Evolutionary conservation across 148 eudicot species (phyloP), one percentile per base, ranked within the genome.

Genomic region (Chenopodium berlandieri): DNA sequence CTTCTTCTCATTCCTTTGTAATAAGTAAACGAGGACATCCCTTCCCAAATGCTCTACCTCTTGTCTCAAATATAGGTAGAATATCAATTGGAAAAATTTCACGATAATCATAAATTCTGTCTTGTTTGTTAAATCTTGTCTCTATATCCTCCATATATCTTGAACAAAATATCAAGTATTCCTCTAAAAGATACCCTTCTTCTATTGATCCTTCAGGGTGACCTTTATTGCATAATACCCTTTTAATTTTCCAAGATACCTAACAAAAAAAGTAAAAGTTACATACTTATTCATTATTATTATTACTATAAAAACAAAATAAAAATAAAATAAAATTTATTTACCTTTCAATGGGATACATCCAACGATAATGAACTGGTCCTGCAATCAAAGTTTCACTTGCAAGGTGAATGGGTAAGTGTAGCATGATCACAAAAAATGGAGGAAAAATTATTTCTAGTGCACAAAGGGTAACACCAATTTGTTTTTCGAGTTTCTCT

Each of bases 281-380:
- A 25, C 23, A 37, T 8, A 40, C 20, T 17, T 71, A 4, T 56
- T 56, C 30, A 27, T 27, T 3, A 34, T 19, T 56, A 56, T 56
- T 56, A 56, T 56, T 19, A 56, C 62, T 14, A 56, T 14, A 13
- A 9, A 56, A 27, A 27, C 30, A 27, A 27, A 27, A 27, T 27
- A 27, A 27, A 56, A 56, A 31, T 31, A 31, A 56, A 56, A 56
- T 2, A 0, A 13, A 56, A 22, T 20, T 1, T 44, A 4, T 7
- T 1, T 34, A 72, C 78, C 82, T 75, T 56, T 83, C 75, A 25
- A 79, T 20, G 16, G 76, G 79, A 46, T 83, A 79, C 82, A 84
- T 84, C 80, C 78, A 78, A 7, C 73, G 20, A 72, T 72, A 83
- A 2, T 64, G 78, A 6, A 78, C 82, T 11, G 69, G 74, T 11